Percentiles rank a stretch among this genome's conserved stretches.
Conservation (phyloP, 2,329 filamentous ascomycete species). For the Seiridium unicorne region DNA sequence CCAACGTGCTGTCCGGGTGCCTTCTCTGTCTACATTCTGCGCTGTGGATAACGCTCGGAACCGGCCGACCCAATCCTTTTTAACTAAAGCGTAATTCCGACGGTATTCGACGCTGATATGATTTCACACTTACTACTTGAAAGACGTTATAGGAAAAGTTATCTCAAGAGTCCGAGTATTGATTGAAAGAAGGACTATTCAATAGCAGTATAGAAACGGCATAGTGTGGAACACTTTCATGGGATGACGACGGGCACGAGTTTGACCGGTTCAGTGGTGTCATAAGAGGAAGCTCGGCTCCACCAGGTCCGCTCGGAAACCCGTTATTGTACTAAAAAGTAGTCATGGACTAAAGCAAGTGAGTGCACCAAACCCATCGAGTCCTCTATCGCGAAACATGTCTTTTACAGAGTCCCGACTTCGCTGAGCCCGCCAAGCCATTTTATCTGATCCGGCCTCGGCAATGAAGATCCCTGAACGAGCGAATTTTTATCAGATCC, state of each 20-base stretch:
- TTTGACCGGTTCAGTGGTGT: neutral
- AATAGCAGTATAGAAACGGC: too few relatives aligned
- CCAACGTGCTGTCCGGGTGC: too few relatives aligned
- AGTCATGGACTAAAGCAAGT: neutral
- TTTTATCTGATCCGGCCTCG: constrained; percentile 12
- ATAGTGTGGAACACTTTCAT: too few relatives aligned
- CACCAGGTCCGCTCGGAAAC: neutral
- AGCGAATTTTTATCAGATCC: constrained; percentile 13
- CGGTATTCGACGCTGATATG: neutral
- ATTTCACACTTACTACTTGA: too few relatives aligned
- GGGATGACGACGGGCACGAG: too few relatives aligned
- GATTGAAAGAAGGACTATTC: too few relatives aligned
- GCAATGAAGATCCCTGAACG: neutral
- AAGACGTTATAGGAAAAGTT: too few relatives aligned
- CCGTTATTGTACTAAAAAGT: neutral
- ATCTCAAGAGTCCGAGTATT: too few relatives aligned
- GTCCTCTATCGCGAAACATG: neutral
- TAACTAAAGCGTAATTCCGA: neutral
- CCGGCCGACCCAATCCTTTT: neutral
- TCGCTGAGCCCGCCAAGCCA: constrained; percentile 8
- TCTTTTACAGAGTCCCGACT: neutral
- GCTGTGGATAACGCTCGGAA: neutral
- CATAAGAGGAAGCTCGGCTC: neutral
- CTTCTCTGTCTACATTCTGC: neutral
- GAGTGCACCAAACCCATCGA: neutral